Conservation (phyloP, 441 rosid species). For the Jatropha podagrica region DNA sequence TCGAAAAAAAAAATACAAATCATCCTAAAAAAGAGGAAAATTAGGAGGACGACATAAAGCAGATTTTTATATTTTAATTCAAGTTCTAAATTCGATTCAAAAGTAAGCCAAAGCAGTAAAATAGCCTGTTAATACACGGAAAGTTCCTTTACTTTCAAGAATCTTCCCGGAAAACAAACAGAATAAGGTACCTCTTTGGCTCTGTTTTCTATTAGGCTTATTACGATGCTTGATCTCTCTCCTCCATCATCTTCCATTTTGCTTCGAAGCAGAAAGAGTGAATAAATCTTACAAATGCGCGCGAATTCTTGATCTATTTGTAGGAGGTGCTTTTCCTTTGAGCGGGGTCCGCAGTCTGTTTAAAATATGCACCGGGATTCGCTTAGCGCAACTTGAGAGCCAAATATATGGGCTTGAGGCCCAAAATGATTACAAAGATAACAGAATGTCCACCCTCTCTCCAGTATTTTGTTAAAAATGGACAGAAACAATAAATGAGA, state of each 20-base stretch:
- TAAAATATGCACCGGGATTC: conserved; percentile 16
- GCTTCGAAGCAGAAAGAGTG: conserved; percentile 14
- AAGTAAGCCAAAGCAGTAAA: not conserved
- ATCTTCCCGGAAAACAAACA: conserved; percentile 29
- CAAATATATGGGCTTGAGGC: not conserved
- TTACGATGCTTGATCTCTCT: conserved; percentile 82
- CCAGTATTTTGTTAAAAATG: too few species aligned
- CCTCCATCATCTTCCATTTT: conserved; percentile 90
- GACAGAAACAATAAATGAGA: not conserved
- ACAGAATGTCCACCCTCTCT: too few species aligned
- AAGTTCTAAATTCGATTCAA: not conserved
- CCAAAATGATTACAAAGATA: not conserved
- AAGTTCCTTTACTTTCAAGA: conserved; percentile 14
- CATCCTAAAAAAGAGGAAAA: not conserved
- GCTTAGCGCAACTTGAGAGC: too few species aligned
- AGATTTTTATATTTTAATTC: not conserved
- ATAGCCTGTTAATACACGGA: not conserved
- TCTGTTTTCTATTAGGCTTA: conserved; percentile 88
- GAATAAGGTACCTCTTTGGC: conserved; percentile 81
- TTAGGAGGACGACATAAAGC: not conserved
- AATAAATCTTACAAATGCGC: conserved; percentile 31
- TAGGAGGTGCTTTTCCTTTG: conserved; percentile 4
- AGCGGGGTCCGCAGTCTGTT: not conserved
- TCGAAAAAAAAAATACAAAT: not conserved
- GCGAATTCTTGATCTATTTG: conserved; percentile 30